A percentile compares a stretch with the other conserved stretches of the same genome.
These are phyloP conservation scores for Gossypioides kirkii DNA, from an alignment of 345 rosid genomes.

Conservation along the genomic window DNA sequence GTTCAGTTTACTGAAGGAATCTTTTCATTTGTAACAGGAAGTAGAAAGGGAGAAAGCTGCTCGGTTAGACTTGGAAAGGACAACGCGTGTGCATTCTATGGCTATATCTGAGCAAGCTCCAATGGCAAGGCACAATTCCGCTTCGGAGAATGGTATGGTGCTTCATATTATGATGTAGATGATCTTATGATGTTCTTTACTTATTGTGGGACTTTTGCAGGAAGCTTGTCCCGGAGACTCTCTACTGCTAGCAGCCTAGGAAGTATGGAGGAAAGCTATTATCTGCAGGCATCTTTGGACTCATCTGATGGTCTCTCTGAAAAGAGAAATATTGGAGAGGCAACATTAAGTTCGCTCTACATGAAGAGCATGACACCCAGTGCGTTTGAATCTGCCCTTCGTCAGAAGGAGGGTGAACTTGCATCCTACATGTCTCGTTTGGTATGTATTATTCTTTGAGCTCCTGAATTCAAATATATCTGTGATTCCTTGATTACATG, in stretches of 20 bases:
- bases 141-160: slow-evolving; percentile 65
- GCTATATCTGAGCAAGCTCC: slow-evolving; percentile 56
- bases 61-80: slow-evolving; percentile 78
- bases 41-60: slow-evolving; percentile 85
- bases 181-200: slow-evolving; percentile 11
- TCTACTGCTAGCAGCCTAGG: slow-evolving; percentile 86
- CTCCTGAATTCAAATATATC: background rate
- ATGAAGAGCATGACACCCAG: slow-evolving; percentile 95
- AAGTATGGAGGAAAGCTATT: slow-evolving; percentile 96
- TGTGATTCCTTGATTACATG: background rate
- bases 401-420: slow-evolving; percentile 99
- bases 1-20: background rate
- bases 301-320: slow-evolving; percentile 71
- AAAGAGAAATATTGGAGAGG: slow-evolving; percentile 62
- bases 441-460: slow-evolving; percentile 45
- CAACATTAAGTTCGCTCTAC: slow-evolving; percentile 68
- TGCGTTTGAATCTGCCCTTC: slow-evolving; percentile 88
- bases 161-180: slow-evolving; percentile 9
- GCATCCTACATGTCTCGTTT: slow-evolving; percentile 95
- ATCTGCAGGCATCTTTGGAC: slow-evolving; percentile 89
- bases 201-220: slow-evolving; percentile 33
- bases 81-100: slow-evolving; percentile 44
- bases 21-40: slow-evolving; percentile 46
- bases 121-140: slow-evolving; percentile 47
- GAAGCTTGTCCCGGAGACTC: slow-evolving; percentile 63